Evolutionary conservation across 192 early-diverging fungal species (phyloP).

Genomic region (Coemansia sp.): DNA sequence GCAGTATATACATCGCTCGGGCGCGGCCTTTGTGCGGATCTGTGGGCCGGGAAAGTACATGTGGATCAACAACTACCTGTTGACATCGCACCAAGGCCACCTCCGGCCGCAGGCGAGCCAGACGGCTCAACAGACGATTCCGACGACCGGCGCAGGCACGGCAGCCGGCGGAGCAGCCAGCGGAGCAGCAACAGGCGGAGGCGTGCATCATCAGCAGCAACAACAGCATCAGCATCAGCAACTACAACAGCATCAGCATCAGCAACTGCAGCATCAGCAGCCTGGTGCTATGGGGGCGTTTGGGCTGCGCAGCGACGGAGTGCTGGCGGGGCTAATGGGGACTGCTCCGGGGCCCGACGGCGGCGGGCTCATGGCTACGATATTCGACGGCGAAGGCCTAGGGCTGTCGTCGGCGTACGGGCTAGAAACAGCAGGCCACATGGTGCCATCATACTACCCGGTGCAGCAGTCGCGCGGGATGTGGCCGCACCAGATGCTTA

Average conservation of each 20-base stretch:
- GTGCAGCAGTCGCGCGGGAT: slow-evolving; percentile 24
- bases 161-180: neutral
- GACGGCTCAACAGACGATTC: slow-evolving; percentile 4
- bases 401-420: slow-evolving; percentile 10
- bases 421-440: neutral
- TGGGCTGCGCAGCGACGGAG: slow-evolving; percentile 1
- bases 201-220: too few species aligned
- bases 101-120: slow-evolving; percentile 16
- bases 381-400: neutral
- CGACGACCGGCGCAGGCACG: neutral
- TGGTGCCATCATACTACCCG: slow-evolving; percentile 38
- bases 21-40: slow-evolving; percentile 93
- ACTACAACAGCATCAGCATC: too few species aligned
- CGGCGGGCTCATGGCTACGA: neutral
- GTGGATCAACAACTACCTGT: slow-evolving; percentile 88
- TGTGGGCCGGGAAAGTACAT: slow-evolving; percentile 70
- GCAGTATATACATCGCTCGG: slow-evolving; percentile 90
- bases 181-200: neutral
- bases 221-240: too few species aligned
- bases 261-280: neutral
- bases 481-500: slow-evolving; percentile 50
- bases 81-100: slow-evolving; percentile 39
- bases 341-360: neutral
- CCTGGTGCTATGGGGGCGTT: neutral
- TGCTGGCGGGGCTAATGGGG: neutral